Percentiles rank a stretch among this genome's conserved stretches.
These are phyloP conservation scores for Lignosus rhinocerotis DNA, from an alignment of 1,284 basidiomycete genomes.

Conservation along the genomic window DNA sequence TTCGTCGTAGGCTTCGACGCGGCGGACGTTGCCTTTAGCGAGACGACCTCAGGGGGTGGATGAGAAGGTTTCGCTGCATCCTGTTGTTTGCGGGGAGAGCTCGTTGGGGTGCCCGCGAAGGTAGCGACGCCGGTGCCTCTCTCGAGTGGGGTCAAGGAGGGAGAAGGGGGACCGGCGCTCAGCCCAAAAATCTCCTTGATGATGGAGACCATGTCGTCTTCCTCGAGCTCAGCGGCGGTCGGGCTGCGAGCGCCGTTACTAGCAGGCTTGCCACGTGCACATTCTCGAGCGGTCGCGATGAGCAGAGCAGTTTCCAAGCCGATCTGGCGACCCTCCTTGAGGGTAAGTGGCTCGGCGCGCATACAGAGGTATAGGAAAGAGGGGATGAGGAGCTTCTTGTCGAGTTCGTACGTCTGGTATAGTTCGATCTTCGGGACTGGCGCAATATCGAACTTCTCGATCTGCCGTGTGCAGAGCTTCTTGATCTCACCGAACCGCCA, in stretches of 20 bases:
- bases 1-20: conserved; percentile 13
- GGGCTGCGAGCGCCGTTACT: conserved; percentile 40
- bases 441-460: conserved; percentile 58
- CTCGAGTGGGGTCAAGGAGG: conserved; percentile 31
- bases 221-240: conserved; percentile 39
- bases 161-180: conserved; percentile 26
- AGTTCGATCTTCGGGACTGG: conserved; percentile 62
- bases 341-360: conserved; percentile 53
- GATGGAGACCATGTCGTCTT: conserved; percentile 37
- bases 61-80: conserved; percentile 2
- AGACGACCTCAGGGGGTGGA: conserved; percentile 10
- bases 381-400: conserved; percentile 52
- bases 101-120: conserved; percentile 17
- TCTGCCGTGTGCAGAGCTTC: conserved; percentile 56
- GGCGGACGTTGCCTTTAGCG: conserved; percentile 12
- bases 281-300: conserved; percentile 60
- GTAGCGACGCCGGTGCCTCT: conserved; percentile 22
- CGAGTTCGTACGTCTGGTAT: conserved; percentile 54
- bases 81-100: conserved; percentile 12
- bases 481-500: conserved; percentile 67
- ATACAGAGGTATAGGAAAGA: conserved; percentile 57
- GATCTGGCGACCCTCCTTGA: conserved; percentile 56
- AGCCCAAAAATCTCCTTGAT: conserved; percentile 37
- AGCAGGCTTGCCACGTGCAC: conserved; percentile 42
- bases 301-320: conserved; percentile 60